phyloP scores from a whole-genome alignment of 352 stramenopile species.

The Ophiocytium majus region DNA sequence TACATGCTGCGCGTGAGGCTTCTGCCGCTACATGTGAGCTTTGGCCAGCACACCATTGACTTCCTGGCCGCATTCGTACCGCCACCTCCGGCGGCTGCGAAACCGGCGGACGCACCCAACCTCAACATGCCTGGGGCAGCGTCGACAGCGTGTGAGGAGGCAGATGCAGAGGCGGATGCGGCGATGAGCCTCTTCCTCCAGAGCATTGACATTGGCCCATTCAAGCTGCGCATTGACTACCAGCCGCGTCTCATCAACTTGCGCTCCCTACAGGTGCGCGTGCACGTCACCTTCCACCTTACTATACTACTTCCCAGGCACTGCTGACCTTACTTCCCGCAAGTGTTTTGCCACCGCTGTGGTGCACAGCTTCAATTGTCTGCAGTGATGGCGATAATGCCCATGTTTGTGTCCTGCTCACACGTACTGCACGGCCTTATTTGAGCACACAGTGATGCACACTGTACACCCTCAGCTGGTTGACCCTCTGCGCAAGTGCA shows the following conservation, averaged over 20 bases:
- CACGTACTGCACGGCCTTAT: neutral
- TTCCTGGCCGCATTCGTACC: constrained; percentile 43
- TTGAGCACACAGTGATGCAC: no score
- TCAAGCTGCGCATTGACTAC: constrained; percentile 53
- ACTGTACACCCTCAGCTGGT: no score
- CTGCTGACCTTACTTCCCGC: no score
- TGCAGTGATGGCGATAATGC: neutral
- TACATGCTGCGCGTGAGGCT: constrained; percentile 51
- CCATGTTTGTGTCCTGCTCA: neutral
- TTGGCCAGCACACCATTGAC: constrained; percentile 54
- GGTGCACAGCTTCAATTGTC: neutral
- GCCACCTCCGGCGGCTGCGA: no score
- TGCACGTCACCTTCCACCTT: no score
- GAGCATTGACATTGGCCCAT: constrained; percentile 49
- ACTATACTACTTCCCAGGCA: no score
- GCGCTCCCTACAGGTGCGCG: constrained; percentile 34
- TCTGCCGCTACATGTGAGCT: constrained; percentile 47
- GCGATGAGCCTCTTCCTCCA: constrained; percentile 42
- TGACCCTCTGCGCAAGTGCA: no score
- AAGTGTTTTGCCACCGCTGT: no score
- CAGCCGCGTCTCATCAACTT: constrained; percentile 52
- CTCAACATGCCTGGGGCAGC: no score
- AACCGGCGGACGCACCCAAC: no score
- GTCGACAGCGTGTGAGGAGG: neutral
- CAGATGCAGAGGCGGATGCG: neutral